Conservation (phyloP, 1,284 basidiomycete species). For the Pyrrhoderma lamaoense region DNA sequence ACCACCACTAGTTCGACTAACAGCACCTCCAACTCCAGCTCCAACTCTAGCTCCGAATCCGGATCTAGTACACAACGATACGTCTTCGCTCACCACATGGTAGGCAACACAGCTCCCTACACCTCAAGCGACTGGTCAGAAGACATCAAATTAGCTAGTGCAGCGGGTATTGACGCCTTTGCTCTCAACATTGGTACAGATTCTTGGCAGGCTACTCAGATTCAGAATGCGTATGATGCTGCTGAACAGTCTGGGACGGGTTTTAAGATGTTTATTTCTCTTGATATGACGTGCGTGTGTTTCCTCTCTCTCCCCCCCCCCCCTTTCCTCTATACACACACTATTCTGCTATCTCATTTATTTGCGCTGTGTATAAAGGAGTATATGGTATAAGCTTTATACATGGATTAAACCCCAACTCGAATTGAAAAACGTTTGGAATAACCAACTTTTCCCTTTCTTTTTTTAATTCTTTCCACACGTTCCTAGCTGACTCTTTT, state of each 20-base stretch:
- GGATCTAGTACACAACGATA: conserved; percentile 33
- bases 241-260: conserved; percentile 44
- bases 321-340: too few species aligned
- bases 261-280: conserved; percentile 76
- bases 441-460: too few species aligned
- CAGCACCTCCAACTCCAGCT: too few species aligned
- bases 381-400: too few species aligned
- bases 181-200: conserved; percentile 62
- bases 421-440: too few species aligned
- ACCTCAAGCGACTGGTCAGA: conserved; percentile 46
- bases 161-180: conserved; percentile 59
- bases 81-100: conserved; percentile 61
- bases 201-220: conserved; percentile 55
- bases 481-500: too few species aligned
- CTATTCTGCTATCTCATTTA: too few species aligned
- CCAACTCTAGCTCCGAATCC: conserved; percentile 15
- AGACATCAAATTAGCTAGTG: conserved; percentile 52
- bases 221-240: conserved; percentile 61
- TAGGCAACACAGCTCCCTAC: conserved; percentile 64
- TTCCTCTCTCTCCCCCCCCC: too few species aligned
- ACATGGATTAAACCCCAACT: too few species aligned
- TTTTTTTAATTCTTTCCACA: neutral
- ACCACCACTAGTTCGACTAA: too few species aligned
- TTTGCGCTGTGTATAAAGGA: too few species aligned
- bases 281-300: conserved; percentile 64